These are phyloP conservation scores for Phytophthora megakarya DNA, from an alignment of 352 stramenopile genomes.

Conservation along the genomic window DNA sequence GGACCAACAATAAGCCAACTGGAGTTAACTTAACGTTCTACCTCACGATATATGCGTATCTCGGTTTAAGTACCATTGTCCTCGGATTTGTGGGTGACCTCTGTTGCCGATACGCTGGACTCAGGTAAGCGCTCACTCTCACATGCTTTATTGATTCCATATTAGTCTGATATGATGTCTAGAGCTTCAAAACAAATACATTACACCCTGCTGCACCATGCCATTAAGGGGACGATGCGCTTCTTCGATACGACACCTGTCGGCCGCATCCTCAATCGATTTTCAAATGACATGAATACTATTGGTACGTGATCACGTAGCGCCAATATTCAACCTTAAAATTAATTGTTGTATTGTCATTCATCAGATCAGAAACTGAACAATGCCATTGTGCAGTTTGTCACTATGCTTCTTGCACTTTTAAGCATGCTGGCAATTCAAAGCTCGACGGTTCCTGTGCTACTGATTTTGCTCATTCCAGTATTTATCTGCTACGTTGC, in stretches of 20 bases:
- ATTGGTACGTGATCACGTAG: slow-evolving; percentile 45
- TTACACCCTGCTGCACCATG: slow-evolving; percentile 53
- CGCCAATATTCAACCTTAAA: neutral
- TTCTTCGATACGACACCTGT: slow-evolving; percentile 89
- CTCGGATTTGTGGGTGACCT: slow-evolving; percentile 60
- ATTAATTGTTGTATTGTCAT: slow-evolving; percentile 15
- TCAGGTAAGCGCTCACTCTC: slow-evolving; percentile 41
- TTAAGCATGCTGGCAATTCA: slow-evolving; percentile 62
- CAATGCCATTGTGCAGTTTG: slow-evolving; percentile 46
- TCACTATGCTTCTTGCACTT: slow-evolving; percentile 52
- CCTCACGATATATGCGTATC: slow-evolving; percentile 59
- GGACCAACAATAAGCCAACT: slow-evolving; percentile 42
- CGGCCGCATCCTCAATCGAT: slow-evolving; percentile 79
- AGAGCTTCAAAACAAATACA: slow-evolving; percentile 74
- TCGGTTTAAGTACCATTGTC: slow-evolving; percentile 55
- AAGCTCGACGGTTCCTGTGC: slow-evolving; percentile 44
- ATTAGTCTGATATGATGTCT: slow-evolving; percentile 21
- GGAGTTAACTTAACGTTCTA: slow-evolving; percentile 46
- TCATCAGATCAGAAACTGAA: slow-evolving; percentile 65
- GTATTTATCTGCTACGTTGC: slow-evolving; percentile 67
- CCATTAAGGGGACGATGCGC: slow-evolving; percentile 80
- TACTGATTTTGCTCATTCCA: slow-evolving; percentile 63
- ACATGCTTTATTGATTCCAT: neutral
- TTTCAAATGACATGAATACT: slow-evolving; percentile 71
- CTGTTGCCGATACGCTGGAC: slow-evolving; percentile 48